Evolutionary conservation across 768 basidiomycete species (phyloP).

Genomic region (Boletus patriciae): DNA sequence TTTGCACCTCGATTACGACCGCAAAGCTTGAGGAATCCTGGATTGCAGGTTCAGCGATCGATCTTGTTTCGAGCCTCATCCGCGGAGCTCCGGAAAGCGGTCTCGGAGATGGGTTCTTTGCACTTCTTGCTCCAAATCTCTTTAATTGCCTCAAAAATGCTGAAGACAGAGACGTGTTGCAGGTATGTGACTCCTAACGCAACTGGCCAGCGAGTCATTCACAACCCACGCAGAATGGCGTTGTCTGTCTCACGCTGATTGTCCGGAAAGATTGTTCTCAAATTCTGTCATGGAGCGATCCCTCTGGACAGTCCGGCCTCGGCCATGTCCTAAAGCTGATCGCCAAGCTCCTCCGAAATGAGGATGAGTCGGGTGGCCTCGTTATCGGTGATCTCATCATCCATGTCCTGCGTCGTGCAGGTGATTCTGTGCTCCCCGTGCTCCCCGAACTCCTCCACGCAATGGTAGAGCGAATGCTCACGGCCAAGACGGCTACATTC

Average conservation of each 20-base stretch:
- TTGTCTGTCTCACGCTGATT: slow-evolving; percentile 76
- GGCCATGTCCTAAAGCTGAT: slow-evolving; percentile 73
- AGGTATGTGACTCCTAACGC: slow-evolving; percentile 43
- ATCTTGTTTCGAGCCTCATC: slow-evolving; percentile 72
- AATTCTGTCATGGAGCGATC: slow-evolving; percentile 72
- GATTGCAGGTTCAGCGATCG: slow-evolving; percentile 78
- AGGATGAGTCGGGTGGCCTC: slow-evolving; percentile 90
- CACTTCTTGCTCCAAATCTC: slow-evolving; percentile 67
- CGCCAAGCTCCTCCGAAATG: slow-evolving; percentile 70
- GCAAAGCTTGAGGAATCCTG: slow-evolving; percentile 66
- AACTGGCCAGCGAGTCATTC: neutral
- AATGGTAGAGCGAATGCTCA: slow-evolving; percentile 76
- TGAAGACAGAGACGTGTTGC: slow-evolving; percentile 85
- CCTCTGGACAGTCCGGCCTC: slow-evolving; percentile 69
- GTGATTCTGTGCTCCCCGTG: slow-evolving; percentile 76
- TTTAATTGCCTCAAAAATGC: slow-evolving; percentile 67
- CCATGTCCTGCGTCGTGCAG: slow-evolving; percentile 83
- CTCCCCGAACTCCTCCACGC: slow-evolving; percentile 85
- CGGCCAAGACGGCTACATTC: slow-evolving; percentile 89
- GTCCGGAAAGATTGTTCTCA: slow-evolving; percentile 87
- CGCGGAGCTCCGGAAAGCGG: slow-evolving; percentile 61
- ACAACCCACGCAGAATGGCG: slow-evolving; percentile 62
- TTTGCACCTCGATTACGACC: slow-evolving; percentile 63
- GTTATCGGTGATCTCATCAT: slow-evolving; percentile 95
- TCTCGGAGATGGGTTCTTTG: slow-evolving; percentile 81